Evolutionary conservation across 1,139 yeast genomes (phyloP).

Genomic region (Chernovozyma aurita): DNA sequence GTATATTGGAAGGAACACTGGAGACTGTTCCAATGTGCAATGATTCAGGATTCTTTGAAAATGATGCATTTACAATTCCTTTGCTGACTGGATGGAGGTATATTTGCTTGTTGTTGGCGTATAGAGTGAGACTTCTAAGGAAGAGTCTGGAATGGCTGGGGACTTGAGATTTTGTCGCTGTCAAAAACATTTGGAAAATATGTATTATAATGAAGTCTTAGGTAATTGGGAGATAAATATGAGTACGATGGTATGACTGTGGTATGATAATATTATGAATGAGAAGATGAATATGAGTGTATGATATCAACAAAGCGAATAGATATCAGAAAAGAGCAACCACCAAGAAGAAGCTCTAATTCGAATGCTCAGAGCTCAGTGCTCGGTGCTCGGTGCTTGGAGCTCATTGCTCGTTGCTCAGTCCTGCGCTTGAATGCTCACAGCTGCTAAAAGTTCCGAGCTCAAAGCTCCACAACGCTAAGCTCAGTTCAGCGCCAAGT

Average conservation of each 20-base stretch:
- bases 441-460: no score
- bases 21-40: constrained; percentile 24
- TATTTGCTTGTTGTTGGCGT: constrained; percentile 23
- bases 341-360: no score
- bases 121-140: constrained; percentile 8
- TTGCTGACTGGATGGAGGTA: constrained; percentile 16
- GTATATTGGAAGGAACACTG: constrained; percentile 7
- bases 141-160: neutral
- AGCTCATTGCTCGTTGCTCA: no score
- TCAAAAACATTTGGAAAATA: no score
- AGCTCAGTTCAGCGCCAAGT: no score
- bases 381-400: no score
- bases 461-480: no score
- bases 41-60: constrained; percentile 31
- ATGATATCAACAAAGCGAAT: neutral
- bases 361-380: no score
- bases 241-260: neutral
- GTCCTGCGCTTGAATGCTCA: no score
- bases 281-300: neutral
- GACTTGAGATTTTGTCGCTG: neutral
- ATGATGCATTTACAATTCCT: constrained; percentile 15
- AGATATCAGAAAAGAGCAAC: no score
- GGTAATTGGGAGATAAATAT: neutral
- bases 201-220: neutral
- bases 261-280: neutral